Evolutionary conservation across 768 basidiomycete species (phyloP).

Genomic region (Boletus huronensis): DNA sequence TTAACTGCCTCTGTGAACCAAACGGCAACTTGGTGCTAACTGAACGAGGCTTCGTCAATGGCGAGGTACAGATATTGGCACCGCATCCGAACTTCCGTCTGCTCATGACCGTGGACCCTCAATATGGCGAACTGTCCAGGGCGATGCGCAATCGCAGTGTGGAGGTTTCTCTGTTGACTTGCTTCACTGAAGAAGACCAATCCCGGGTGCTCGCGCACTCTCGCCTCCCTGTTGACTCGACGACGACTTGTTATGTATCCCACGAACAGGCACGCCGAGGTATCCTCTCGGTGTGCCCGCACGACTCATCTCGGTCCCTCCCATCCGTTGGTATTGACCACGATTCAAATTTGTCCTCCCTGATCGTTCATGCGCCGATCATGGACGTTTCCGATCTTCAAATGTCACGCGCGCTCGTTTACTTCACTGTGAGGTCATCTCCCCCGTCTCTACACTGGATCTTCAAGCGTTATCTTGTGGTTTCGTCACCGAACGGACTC

Average conservation of each 20-base stretch:
- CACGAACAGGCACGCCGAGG: slow-evolving; percentile 29
- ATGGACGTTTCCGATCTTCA: slow-evolving; percentile 14
- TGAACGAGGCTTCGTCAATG: slow-evolving; percentile 83
- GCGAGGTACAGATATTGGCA: slow-evolving; percentile 63
- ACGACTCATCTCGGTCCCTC: background rate
- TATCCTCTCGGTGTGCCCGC: slow-evolving; percentile 3
- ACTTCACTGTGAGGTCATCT: slow-evolving; percentile 26
- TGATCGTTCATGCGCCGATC: slow-evolving; percentile 41
- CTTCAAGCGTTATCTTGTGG: slow-evolving; percentile 23
- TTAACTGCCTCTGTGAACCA: slow-evolving; percentile 93
- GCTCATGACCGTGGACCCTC: slow-evolving; percentile 91
- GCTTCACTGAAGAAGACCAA: slow-evolving; percentile 43
- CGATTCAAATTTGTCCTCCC: slow-evolving; percentile 42
- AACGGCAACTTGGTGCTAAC: slow-evolving; percentile 80
- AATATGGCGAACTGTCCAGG: slow-evolving; percentile 88
- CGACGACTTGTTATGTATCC: slow-evolving; percentile 7
- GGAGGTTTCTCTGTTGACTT: slow-evolving; percentile 60
- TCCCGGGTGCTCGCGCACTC: slow-evolving; percentile 43
- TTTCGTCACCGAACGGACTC: slow-evolving; percentile 7
- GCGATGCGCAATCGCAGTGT: slow-evolving; percentile 98
- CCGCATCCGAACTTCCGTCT: slow-evolving; percentile 90
- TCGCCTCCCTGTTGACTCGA: slow-evolving; percentile 42
- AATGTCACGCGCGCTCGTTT: slow-evolving; percentile 21
- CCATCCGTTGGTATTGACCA: slow-evolving; percentile 47
- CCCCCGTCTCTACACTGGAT: slow-evolving; percentile 11